Conservation (phyloP, 179 eudicot species). For the Silene coronaria region DNA sequence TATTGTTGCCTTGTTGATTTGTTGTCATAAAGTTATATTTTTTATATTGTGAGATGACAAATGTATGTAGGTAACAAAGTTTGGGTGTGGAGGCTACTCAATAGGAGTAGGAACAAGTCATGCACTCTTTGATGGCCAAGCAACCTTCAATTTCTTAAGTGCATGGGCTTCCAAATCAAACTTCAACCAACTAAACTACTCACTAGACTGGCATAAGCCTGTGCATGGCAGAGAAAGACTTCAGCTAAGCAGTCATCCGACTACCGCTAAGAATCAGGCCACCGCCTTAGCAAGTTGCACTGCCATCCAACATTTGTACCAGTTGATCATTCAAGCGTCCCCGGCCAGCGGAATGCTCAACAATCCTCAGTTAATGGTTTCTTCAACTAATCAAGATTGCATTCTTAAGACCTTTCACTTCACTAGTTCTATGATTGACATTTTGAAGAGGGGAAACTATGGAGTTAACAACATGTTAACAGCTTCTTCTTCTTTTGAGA, state of each 20-base stretch:
- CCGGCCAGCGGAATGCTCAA: slow-evolving; percentile 2
- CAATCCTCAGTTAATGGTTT: slow-evolving; percentile 24
- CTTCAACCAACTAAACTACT: not conserved
- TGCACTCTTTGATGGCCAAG: slow-evolving; percentile 38
- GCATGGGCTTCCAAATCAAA: slow-evolving; percentile 32
- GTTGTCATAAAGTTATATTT: no score
- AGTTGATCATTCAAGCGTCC: slow-evolving; percentile 25
- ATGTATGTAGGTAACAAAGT: slow-evolving; percentile 31
- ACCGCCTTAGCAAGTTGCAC: slow-evolving; percentile 15
- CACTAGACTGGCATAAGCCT: slow-evolving; percentile 24
- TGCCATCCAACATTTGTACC: slow-evolving; percentile 30
- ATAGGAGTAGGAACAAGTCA: slow-evolving; percentile 42
- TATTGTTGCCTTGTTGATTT: no score
- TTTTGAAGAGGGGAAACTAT: slow-evolving; percentile 27
- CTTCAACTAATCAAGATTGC: slow-evolving; percentile 18
- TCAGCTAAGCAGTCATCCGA: not conserved
- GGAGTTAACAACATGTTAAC: slow-evolving; percentile 13
- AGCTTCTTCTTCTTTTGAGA: slow-evolving; percentile 28
- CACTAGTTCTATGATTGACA: slow-evolving; percentile 27
- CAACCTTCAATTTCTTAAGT: slow-evolving; percentile 30
- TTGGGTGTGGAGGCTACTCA: slow-evolving; percentile 43
- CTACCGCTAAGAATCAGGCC: slow-evolving; percentile 8
- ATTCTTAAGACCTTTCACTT: slow-evolving; percentile 27
- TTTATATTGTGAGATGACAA: not conserved
- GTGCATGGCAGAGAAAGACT: slow-evolving; percentile 23